A percentile compares a stretch with the other conserved stretches of the same genome.
Conservation (phyloP, 805 yeast species). For the Candida andamanensis region DNA sequence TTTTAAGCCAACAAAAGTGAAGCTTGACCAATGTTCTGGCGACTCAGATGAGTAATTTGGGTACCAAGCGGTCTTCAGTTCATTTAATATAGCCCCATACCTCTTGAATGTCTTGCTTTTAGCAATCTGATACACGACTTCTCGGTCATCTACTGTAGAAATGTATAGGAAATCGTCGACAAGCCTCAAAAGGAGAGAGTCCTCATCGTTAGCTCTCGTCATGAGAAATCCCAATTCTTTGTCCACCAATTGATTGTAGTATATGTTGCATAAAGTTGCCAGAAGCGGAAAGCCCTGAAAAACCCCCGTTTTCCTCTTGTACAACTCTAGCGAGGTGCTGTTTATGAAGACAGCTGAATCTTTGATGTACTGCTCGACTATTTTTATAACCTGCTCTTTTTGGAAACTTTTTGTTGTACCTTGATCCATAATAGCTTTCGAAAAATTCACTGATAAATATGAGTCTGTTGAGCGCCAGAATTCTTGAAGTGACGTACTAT, state of each 20-base stretch:
- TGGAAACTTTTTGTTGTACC: conserved; percentile 30
- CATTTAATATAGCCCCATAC: conserved; percentile 34
- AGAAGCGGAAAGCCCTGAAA: conserved; percentile 85
- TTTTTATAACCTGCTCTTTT: conserved; percentile 39
- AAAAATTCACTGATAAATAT: background rate
- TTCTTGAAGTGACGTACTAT: conserved; percentile 3
- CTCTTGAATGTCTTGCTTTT: conserved; percentile 16
- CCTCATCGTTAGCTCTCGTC: conserved; percentile 4
- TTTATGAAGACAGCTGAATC: conserved; percentile 42
- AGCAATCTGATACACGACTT: conserved; percentile 14
- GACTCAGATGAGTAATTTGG: background rate
- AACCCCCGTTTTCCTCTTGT: conserved; percentile 58
- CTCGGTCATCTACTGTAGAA: conserved; percentile 32
- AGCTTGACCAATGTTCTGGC: too few relatives aligned
- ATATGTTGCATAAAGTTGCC: conserved; percentile 65
- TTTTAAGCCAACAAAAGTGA: conserved; percentile 7
- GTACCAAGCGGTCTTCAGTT: conserved; percentile 20
- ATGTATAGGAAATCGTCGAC: conserved; percentile 87
- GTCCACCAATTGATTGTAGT: conserved; percentile 58
- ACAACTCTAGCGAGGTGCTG: conserved; percentile 21
- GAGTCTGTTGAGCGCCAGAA: background rate
- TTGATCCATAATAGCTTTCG: conserved; percentile 9
- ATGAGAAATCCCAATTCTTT: conserved; percentile 19
- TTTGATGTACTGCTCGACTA: conserved; percentile 50
- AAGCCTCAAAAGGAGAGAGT: conserved; percentile 44